phyloP scores from a whole-genome alignment of 305 asterid species.

The Fraxinus baroniana region DNA sequence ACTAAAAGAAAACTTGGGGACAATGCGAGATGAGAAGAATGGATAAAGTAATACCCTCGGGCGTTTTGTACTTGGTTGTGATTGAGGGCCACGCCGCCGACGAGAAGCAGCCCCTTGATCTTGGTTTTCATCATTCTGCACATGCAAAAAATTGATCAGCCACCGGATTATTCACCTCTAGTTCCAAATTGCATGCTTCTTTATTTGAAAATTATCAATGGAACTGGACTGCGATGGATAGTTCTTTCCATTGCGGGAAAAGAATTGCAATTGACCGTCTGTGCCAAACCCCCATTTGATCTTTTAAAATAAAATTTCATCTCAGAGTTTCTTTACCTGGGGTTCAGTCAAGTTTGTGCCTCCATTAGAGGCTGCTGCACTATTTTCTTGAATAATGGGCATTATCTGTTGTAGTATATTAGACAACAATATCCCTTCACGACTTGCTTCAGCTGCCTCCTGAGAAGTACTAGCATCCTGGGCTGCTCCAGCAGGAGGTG shows the following conservation, averaged over 20 bases:
- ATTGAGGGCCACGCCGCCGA: slow-evolving; percentile 21
- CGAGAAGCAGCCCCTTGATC: slow-evolving; percentile 31
- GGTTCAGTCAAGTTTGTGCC: slow-evolving; percentile 3
- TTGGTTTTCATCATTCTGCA: slow-evolving; percentile 29
- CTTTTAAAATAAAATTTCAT: not conserved
- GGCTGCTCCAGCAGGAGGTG: slow-evolving; percentile 35
- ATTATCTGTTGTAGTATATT: slow-evolving; percentile 39
- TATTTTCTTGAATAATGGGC: slow-evolving; percentile 40
- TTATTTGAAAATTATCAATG: not conserved
- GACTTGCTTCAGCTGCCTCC: slow-evolving; percentile 32
- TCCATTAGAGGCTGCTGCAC: slow-evolving; percentile 14
- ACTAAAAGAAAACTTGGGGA: not conserved
- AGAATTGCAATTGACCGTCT: not conserved
- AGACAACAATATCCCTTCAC: slow-evolving; percentile 36
- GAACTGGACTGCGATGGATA: not conserved
- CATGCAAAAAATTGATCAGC: not conserved
- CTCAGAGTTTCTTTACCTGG: not conserved
- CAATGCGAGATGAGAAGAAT: not conserved
- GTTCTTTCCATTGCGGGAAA: not conserved
- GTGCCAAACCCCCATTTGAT: not conserved
- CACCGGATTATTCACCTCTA: not conserved
- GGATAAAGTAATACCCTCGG: slow-evolving; percentile 30
- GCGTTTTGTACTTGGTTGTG: slow-evolving; percentile 34
- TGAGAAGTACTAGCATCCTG: slow-evolving; percentile 40
- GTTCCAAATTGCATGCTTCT: not conserved